phyloP scores from a whole-genome alignment of 176 grass and related monocot genomes.

The Saccharum spontaneum region DNA sequence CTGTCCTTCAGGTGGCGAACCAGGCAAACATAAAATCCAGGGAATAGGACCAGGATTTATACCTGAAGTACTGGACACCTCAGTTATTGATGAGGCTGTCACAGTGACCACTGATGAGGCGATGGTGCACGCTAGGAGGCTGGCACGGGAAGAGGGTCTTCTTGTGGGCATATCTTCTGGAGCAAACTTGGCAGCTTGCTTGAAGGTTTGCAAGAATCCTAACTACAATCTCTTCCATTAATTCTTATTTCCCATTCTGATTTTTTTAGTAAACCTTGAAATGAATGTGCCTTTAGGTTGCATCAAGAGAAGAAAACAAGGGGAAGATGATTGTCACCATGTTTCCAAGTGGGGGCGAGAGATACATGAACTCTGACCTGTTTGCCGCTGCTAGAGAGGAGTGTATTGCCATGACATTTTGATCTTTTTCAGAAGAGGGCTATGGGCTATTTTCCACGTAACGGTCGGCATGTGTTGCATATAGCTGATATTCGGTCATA shows the following conservation, averaged over 20 bases:
- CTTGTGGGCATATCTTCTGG: constrained; percentile 95
- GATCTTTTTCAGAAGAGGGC: background rate
- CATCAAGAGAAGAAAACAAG: constrained; percentile 38
- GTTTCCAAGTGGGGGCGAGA: constrained; percentile 45
- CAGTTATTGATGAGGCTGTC: constrained; percentile 63
- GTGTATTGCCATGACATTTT: constrained; percentile 54
- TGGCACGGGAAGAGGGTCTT: constrained; percentile 80
- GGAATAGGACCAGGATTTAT: constrained; percentile 70
- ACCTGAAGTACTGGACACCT: constrained; percentile 65
- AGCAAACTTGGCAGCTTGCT: constrained; percentile 78
- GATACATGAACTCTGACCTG: constrained; percentile 53
- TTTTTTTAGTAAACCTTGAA: constrained; percentile 1
- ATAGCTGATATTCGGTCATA: background rate
- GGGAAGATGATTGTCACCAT: constrained; percentile 61
- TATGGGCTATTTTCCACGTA: background rate
- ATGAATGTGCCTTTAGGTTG: constrained; percentile 33
- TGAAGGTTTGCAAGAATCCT: constrained; percentile 52
- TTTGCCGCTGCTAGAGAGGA: constrained; percentile 44
- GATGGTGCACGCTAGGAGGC: constrained; percentile 69
- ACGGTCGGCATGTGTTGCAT: background rate
- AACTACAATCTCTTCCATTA: background rate
- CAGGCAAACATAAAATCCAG: constrained; percentile 86
- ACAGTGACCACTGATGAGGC: constrained; percentile 67
- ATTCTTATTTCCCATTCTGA: background rate
- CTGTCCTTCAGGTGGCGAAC: constrained; percentile 53